These are phyloP conservation scores for Cladosporium austrohemisphaericum DNA, from an alignment of 2,329 filamentous ascomycete species.

Conservation along the genomic window DNA sequence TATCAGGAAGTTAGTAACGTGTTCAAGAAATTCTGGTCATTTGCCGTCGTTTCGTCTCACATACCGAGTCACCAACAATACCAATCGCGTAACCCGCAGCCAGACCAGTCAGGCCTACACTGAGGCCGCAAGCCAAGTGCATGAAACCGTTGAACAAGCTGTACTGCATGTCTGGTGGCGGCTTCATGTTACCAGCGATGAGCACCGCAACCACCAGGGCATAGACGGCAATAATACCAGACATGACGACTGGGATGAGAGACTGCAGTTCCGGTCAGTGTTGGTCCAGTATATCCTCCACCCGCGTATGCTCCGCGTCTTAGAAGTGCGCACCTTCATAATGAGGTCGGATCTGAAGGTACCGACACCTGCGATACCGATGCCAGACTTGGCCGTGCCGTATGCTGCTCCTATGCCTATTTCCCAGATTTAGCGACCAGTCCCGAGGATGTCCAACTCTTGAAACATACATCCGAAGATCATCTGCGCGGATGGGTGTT, in stretches of 20 bases:
- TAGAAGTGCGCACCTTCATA: slow-evolving; percentile 67
- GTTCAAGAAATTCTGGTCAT: not conserved
- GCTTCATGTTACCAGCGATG: slow-evolving; percentile 83
- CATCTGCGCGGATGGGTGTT: slow-evolving; percentile 49
- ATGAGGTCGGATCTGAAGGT: slow-evolving; percentile 82
- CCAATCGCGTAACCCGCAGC: slow-evolving; percentile 96
- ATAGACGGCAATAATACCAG: slow-evolving; percentile 98
- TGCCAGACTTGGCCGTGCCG: slow-evolving; percentile 82
- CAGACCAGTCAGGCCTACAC: slow-evolving; percentile 86
- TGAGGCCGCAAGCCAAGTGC: slow-evolving; percentile 86
- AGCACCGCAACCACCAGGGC: slow-evolving; percentile 94
- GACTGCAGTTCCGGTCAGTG: slow-evolving; percentile 52
- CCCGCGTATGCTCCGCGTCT: slow-evolving; percentile 17
- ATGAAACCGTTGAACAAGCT: slow-evolving; percentile 89
- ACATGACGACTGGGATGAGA: slow-evolving; percentile 91
- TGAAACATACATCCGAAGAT: slow-evolving; percentile 69
- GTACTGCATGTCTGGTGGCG: slow-evolving; percentile 66
- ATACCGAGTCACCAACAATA: slow-evolving; percentile 83
- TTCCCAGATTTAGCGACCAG: slow-evolving; percentile 24
- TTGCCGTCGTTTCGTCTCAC: slow-evolving; percentile 21
- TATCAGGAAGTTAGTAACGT: slow-evolving; percentile 27
- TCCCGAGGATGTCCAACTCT: slow-evolving; percentile 23
- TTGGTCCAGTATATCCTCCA: not conserved
- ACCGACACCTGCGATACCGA: slow-evolving; percentile 80
- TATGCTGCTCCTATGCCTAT: slow-evolving; percentile 72